phyloP scores from a whole-genome alignment of 2,329 filamentous ascomycete genomes.

The Hypoxylon sp. region DNA sequence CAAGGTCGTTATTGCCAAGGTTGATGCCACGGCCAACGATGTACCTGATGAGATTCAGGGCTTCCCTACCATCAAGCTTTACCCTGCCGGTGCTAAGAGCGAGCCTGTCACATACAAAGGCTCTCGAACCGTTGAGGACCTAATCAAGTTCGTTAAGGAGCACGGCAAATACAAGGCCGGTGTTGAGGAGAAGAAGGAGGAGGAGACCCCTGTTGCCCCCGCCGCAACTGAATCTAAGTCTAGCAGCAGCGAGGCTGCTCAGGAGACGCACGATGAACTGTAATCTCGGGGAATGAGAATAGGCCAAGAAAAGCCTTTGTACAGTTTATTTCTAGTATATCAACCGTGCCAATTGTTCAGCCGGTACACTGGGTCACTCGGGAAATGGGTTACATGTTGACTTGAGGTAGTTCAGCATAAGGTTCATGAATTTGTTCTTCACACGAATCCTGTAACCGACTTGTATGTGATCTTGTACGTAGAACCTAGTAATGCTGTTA shows the following conservation, averaged over 20 bases:
- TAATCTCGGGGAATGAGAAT: constrained; percentile 63
- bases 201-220: constrained; percentile 66
- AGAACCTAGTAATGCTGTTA: background rate
- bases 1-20: constrained; percentile 95
- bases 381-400: constrained; percentile 50
- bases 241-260: constrained; percentile 61
- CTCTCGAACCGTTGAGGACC: constrained; percentile 89
- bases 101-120: constrained; percentile 89
- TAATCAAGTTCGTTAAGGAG: constrained; percentile 92
- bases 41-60: constrained; percentile 96
- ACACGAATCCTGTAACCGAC: constrained; percentile 7
- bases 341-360: constrained; percentile 45
- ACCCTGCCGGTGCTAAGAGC: constrained; percentile 89
- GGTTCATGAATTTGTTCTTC: constrained; percentile 36
- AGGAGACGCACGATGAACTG: constrained; percentile 80
- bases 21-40: constrained; percentile 96
- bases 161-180: constrained; percentile 91
- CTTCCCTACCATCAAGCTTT: constrained; percentile 99
- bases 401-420: constrained; percentile 52
- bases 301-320: constrained; percentile 45
- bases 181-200: constrained; percentile 69
- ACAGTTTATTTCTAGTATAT: constrained; percentile 51
- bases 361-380: constrained; percentile 45
- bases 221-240: constrained; percentile 68
- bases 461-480: background rate